Conservation (phyloP, 768 basidiomycete genomes). For the Hydnomerulius pinastri region DNA sequence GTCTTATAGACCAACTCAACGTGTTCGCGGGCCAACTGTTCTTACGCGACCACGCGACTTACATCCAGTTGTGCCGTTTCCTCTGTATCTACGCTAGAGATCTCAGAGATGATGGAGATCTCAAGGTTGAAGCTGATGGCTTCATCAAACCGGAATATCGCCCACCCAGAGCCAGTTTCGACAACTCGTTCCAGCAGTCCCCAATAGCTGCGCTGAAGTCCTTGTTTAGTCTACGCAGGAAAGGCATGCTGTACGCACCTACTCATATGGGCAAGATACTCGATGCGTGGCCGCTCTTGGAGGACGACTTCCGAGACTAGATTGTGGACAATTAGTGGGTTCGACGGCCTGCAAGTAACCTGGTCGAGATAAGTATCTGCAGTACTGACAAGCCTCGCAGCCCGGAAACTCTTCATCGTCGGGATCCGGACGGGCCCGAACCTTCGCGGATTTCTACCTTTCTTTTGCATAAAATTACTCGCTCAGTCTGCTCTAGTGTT, state of each 20-base stretch:
- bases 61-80: slow-evolving; percentile 36
- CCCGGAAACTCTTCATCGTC: background rate
- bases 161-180: background rate
- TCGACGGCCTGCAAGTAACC: background rate
- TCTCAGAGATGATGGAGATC: slow-evolving; percentile 47
- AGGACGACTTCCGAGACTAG: slow-evolving; percentile 27
- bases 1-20: slow-evolving; percentile 37
- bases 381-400: background rate
- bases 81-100: slow-evolving; percentile 42
- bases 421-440: too few relatives aligned
- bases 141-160: slow-evolving; percentile 20
- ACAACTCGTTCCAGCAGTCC: slow-evolving; percentile 2
- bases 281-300: slow-evolving; percentile 24
- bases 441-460: too few relatives aligned
- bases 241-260: slow-evolving; percentile 35
- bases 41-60: slow-evolving; percentile 33
- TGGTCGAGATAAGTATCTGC: background rate
- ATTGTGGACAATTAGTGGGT: background rate
- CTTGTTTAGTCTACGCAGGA: slow-evolving; percentile 40
- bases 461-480: too few relatives aligned
- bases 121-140: slow-evolving; percentile 23
- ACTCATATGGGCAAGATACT: slow-evolving; percentile 46
- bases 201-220: slow-evolving; percentile 30
- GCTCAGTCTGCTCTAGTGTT: too few relatives aligned
- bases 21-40: slow-evolving; percentile 50